These are phyloP conservation scores for Colletotrichum orchidophilum DNA, from an alignment of 2,329 filamentous ascomycete species.

Conservation along the genomic window DNA sequence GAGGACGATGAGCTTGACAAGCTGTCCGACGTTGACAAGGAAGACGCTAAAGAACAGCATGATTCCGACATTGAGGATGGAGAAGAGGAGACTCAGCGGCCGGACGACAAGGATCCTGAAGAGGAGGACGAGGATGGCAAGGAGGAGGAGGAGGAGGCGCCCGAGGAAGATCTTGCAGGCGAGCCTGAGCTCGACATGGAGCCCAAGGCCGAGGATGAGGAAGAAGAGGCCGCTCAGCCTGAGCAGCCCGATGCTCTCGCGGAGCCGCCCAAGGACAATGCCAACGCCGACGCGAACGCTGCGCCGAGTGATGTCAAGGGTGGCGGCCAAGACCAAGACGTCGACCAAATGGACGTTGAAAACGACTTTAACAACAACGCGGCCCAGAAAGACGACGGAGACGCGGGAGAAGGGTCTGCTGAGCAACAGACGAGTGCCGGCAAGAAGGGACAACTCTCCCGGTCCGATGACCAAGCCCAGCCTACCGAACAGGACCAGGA, in stretches of 20 bases:
- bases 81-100: conserved; percentile 41
- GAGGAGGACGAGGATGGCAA: conserved; percentile 41
- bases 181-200: conserved; percentile 55
- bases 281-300: conserved; percentile 63
- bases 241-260: conserved; percentile 46
- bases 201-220: conserved; percentile 63
- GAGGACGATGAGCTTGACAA: conserved; percentile 68
- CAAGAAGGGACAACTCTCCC: conserved; percentile 67
- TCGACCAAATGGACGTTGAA: conserved; percentile 70
- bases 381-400: conserved; percentile 72
- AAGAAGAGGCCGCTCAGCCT: conserved; percentile 50
- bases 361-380: conserved; percentile 68
- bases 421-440: conserved; percentile 71
- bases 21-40: conserved; percentile 60
- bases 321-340: conserved; percentile 72
- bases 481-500: conserved; percentile 56
- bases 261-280: conserved; percentile 53
- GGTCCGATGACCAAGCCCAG: conserved; percentile 54
- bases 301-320: conserved; percentile 72
- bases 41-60: conserved; percentile 49
- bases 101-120: conserved; percentile 43
- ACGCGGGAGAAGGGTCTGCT: conserved; percentile 71
- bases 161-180: conserved; percentile 44
- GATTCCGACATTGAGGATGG: conserved; percentile 47
- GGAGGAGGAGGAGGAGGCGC: conserved; percentile 52